Evolutionary conservation across 139 green algal species (phyloP).

Genomic region (Trebouxia sp.): DNA sequence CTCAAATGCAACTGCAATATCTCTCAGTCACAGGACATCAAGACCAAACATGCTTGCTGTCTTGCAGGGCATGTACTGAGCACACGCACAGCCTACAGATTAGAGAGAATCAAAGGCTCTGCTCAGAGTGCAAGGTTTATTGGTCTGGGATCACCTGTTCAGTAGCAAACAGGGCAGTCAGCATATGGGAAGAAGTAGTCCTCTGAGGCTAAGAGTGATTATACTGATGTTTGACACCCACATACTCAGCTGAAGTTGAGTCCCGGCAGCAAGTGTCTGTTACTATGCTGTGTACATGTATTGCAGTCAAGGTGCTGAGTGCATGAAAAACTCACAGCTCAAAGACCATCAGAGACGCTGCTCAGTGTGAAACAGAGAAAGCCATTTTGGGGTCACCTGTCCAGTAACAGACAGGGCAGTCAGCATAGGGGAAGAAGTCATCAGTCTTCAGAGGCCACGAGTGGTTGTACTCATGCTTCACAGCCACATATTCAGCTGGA

Average conservation of each 20-base stretch:
- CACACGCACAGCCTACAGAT: too few relatives aligned
- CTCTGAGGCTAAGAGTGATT: constrained; percentile 66
- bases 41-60: too few relatives aligned
- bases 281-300: too few relatives aligned
- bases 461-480: constrained; percentile 64
- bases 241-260: constrained; percentile 78
- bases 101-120: too few relatives aligned
- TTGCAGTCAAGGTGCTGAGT: too few relatives aligned
- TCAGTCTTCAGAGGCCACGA: constrained; percentile 74
- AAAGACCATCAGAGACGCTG: too few relatives aligned
- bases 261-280: too few relatives aligned
- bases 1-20: too few relatives aligned
- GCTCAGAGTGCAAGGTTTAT: neutral
- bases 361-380: too few relatives aligned
- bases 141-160: constrained; percentile 65
- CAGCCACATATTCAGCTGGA: constrained; percentile 67
- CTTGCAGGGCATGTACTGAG: too few relatives aligned
- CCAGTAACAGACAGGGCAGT: constrained; percentile 83
- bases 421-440: constrained; percentile 93
- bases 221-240: constrained; percentile 69
- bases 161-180: constrained; percentile 79
- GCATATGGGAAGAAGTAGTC: constrained; percentile 91
- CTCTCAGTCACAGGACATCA: too few relatives aligned
- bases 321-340: too few relatives aligned
- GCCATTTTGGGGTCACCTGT: constrained; percentile 55